Base-by-base conservation (phyloP, 1,139 yeast species). In the Sugiyamaella neomexicana region DNA sequence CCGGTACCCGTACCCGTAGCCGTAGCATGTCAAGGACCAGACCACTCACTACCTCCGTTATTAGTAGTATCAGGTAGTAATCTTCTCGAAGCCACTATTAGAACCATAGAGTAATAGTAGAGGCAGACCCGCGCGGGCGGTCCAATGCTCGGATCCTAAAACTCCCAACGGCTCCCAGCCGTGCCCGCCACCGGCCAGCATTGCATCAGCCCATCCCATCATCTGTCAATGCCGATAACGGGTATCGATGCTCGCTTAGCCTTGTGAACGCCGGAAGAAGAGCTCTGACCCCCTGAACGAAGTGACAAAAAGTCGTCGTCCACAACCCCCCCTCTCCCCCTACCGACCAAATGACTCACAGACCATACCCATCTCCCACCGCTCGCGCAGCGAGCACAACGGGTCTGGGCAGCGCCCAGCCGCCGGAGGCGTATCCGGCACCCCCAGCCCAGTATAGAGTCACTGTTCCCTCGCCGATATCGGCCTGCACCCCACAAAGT, bases 401-500 rank as follows among this genome's bases (percentile, higher is more conserved):
- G 29, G 29, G 29, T 10, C n/a, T 16, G 2, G 29, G n/a, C 27
- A 15, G 29, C n/a, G 29, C 43, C 25, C 17, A 37, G 23, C 17
- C 41, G 17, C 41, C 43, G 43, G 43, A 17, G 43, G 43, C 43
- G n/a, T n/a, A n/a, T n/a, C n/a, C n/a, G 16, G 43, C 10, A 10
- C 23, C 41, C 2, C 29, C 43, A 17, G 27, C 25, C 25, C 25
- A 5, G 5, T 3, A 3, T 2, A 5, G 43, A 20, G 6, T 10
- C 43, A n/a, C n/a, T n/a, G n/a, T n/a, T 3, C 34, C n/a, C 3
- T 9, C 17, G 42, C 44, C 44, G 44, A 40, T 40, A 40, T 40
- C 44, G 44, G 44, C 44, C 31, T 40, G 44, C 44, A 40, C 44
- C 44, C 44, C 44, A 40, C 44, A 40, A 39, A 39, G 23, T 40